Percentiles rank a stretch among this genome's conserved stretches.
phyloP scores from a whole-genome alignment of 345 rosid genomes.

The Microcos paniculata region DNA sequence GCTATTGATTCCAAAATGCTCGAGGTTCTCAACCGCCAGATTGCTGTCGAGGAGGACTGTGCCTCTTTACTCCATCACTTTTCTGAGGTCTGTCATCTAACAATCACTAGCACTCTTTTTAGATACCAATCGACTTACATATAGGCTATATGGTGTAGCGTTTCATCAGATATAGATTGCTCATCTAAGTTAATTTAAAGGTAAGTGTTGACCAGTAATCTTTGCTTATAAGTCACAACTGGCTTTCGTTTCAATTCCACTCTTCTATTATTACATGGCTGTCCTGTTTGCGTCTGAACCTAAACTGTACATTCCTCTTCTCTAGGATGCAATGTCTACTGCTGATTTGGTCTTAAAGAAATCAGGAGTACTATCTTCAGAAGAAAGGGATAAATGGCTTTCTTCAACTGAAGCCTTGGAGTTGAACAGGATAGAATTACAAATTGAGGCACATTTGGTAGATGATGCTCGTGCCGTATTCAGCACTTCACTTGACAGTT shows the following conservation, averaged over 20 bases:
- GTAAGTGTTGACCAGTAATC: neutral
- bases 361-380: slow-evolving; percentile 40
- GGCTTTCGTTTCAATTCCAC: neutral
- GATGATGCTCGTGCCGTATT: slow-evolving; percentile 49
- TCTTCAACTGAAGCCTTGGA: slow-evolving; percentile 63
- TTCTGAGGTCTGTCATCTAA: slow-evolving; percentile 42
- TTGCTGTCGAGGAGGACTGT: slow-evolving; percentile 71
- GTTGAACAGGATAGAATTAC: slow-evolving; percentile 59
- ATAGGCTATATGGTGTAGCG: too few relatives aligned
- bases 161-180: neutral
- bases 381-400: slow-evolving; percentile 60
- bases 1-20: slow-evolving; percentile 63
- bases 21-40: slow-evolving; percentile 54
- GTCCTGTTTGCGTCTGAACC: neutral
- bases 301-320: neutral
- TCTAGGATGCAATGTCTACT: slow-evolving; percentile 56
- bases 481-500: slow-evolving; percentile 48
- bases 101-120: neutral
- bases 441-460: slow-evolving; percentile 57
- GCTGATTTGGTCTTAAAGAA: slow-evolving; percentile 51
- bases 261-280: neutral
- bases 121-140: neutral
- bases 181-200: neutral
- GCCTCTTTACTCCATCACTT: slow-evolving; percentile 57
- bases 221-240: neutral